Percentiles rank a stretch among this genome's conserved stretches.
Conservation (phyloP, 2,329 filamentous ascomycete species). For the Fusarium sp. region DNA sequence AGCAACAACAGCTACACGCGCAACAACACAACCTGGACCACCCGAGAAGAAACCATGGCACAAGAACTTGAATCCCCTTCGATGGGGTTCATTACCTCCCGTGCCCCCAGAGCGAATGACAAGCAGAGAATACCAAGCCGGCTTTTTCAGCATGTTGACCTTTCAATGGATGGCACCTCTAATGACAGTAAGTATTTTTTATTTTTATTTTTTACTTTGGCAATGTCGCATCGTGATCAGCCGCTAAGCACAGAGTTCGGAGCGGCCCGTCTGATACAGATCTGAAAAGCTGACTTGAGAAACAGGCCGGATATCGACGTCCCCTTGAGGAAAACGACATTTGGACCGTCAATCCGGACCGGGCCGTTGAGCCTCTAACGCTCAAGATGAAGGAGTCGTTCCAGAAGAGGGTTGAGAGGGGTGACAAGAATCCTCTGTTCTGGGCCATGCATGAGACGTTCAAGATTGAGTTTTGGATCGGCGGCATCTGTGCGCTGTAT, state of each 20-base stretch:
- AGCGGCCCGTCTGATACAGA: conserved; percentile 31
- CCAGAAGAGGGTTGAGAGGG: conserved; percentile 72
- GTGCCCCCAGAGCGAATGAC: conserved; percentile 64
- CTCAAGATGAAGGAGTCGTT: conserved; percentile 76
- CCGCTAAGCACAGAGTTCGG: conserved; percentile 16
- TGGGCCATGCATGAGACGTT: conserved; percentile 90
- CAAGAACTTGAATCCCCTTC: conserved; percentile 70
- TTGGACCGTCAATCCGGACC: conserved; percentile 86
- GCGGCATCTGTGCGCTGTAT: conserved; percentile 80
- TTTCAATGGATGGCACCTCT: conserved; percentile 93
- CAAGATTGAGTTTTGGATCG: conserved; percentile 85
- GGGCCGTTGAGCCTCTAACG: conserved; percentile 78
- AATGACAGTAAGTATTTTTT: conserved; percentile 73
- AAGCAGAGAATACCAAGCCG: conserved; percentile 78
- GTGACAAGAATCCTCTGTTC: conserved; percentile 79
- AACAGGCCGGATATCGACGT: conserved; percentile 86
- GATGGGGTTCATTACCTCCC: conserved; percentile 68
- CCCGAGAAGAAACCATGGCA: conserved; percentile 69
- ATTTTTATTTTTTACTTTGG: neutral
- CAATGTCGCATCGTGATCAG: conserved; percentile 11
- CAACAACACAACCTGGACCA: conserved; percentile 50
- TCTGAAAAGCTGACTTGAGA: conserved; percentile 13
- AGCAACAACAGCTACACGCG: conserved; percentile 61
- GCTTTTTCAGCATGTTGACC: conserved; percentile 79
- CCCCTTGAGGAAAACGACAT: conserved; percentile 87